These are phyloP conservation scores for Pogostemon cablin DNA, from an alignment of 257 asterid genomes.

Conservation along the genomic window DNA sequence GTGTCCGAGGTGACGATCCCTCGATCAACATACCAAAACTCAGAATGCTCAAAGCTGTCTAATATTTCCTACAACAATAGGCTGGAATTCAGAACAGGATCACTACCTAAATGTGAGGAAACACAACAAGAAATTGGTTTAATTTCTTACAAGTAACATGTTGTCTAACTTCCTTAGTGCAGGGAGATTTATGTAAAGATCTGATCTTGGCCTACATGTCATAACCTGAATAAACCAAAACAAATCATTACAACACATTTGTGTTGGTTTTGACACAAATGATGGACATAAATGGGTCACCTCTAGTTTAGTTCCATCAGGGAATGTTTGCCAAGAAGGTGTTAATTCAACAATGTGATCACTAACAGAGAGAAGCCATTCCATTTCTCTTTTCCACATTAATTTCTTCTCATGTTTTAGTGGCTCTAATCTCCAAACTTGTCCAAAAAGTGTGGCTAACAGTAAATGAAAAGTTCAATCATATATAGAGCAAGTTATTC, in stretches of 20 bases:
- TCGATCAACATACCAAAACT: constrained; percentile 87
- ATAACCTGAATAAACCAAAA: constrained; percentile 49
- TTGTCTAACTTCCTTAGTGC: constrained; percentile 78
- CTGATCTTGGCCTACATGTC: constrained; percentile 74
- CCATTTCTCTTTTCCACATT: constrained; percentile 85
- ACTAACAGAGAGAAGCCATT: constrained; percentile 76
- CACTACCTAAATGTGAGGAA: background rate
- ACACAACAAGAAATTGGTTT: background rate
- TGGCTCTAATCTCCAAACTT: constrained; percentile 88
- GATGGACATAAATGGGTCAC: constrained; percentile 30
- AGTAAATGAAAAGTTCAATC: constrained; percentile 7
- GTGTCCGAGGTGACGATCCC: constrained; percentile 53
- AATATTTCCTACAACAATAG: constrained; percentile 56
- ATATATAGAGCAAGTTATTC: background rate
- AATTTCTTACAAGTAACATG: constrained; percentile 70
- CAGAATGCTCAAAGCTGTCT: constrained; percentile 55
- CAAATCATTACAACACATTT: background rate
- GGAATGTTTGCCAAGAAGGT: constrained; percentile 80
- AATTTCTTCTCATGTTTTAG: constrained; percentile 58
- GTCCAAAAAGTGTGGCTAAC: constrained; percentile 75
- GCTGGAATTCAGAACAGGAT: background rate
- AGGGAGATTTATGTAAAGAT: constrained; percentile 71
- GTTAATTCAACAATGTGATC: constrained; percentile 79
- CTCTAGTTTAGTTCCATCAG: constrained; percentile 81
- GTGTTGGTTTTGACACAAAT: too few species aligned